Evolutionary conservation across 495 filamentous ascomycete genomes (phyloP).

Genomic region (Achaetomiella virescens): DNA sequence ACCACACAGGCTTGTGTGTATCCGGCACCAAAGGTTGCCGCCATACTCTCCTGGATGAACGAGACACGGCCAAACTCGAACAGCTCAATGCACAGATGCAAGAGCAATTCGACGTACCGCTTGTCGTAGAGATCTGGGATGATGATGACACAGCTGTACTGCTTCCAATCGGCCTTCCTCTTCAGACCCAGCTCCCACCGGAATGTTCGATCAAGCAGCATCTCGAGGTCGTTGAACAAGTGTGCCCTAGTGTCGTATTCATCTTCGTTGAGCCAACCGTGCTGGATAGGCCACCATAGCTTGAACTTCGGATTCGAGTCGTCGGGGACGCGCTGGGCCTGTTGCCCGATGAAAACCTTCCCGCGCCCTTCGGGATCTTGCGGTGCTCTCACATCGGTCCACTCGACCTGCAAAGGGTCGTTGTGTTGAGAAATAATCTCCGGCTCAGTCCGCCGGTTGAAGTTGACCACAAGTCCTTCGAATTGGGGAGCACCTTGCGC

Average conservation of each 20-base stretch:
- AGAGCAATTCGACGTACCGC: slow-evolving; percentile 71
- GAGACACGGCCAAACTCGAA: slow-evolving; percentile 82
- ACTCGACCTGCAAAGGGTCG: slow-evolving; percentile 85
- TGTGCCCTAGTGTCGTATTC: slow-evolving; percentile 74
- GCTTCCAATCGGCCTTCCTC: slow-evolving; percentile 71
- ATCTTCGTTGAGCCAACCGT: slow-evolving; percentile 82
- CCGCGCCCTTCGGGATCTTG: slow-evolving; percentile 50
- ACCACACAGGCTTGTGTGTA: slow-evolving; percentile 90
- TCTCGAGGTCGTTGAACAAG: slow-evolving; percentile 77
- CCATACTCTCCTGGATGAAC: slow-evolving; percentile 92
- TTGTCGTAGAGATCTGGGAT: slow-evolving; percentile 97
- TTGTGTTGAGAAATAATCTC: slow-evolving; percentile 91
- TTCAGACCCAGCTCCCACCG: slow-evolving; percentile 72
- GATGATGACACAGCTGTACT: slow-evolving; percentile 90
- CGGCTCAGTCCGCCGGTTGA: slow-evolving; percentile 71
- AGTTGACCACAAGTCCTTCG: slow-evolving; percentile 91
- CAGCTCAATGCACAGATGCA: slow-evolving; percentile 80
- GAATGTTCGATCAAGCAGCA: slow-evolving; percentile 80
- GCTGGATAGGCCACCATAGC: slow-evolving; percentile 81
- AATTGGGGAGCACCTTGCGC: slow-evolving; percentile 86
- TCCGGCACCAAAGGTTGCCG: slow-evolving; percentile 92
- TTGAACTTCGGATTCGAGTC: slow-evolving; percentile 84
- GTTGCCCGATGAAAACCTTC: slow-evolving; percentile 71
- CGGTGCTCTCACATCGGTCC: slow-evolving; percentile 71
- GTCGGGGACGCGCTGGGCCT: slow-evolving; percentile 81